These are phyloP conservation scores for Poterioochromonas sp. DNA, from an alignment of 352 stramenopile species.

Conservation along the genomic window DNA sequence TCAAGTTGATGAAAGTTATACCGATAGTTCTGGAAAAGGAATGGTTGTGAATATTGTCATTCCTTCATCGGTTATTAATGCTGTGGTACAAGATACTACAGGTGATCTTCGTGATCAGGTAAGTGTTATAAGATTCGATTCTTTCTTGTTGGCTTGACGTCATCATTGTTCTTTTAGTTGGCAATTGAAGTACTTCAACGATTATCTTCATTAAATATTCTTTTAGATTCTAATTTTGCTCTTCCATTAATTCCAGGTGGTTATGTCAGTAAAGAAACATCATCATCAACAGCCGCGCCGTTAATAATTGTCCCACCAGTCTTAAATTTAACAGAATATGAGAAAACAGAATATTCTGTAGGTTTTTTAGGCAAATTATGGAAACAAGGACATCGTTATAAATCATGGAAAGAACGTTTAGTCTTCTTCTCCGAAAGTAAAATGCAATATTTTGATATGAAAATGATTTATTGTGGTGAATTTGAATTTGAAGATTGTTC, in stretches of 20 bases:
- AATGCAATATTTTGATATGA: slow-evolving; percentile 5
- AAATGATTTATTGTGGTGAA: not conserved
- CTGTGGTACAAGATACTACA: not conserved
- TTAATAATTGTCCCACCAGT: not conserved
- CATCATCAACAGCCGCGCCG: not conserved
- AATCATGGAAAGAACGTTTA: slow-evolving; percentile 21
- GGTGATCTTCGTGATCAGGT: not conserved
- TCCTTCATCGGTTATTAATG: not conserved
- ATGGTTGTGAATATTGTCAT: not conserved
- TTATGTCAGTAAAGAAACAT: not conserved
- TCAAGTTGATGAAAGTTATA: not conserved
- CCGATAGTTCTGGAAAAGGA: not conserved
- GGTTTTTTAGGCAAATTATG: not conserved
- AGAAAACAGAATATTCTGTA: not conserved
- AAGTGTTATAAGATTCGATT: not conserved
- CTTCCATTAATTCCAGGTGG: not conserved
- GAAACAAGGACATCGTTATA: slow-evolving; percentile 9
- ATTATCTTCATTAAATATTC: not conserved
- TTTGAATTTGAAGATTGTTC: not conserved
- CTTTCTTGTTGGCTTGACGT: not conserved
- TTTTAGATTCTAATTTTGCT: not conserved
- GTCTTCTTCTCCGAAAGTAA: not conserved
- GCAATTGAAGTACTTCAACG: not conserved
- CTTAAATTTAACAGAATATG: slow-evolving; percentile 11
- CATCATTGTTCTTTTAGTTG: not conserved